Base-by-base conservation (phyloP, 305 asterid genomes). In the Fraxinus paxiana region DNA sequence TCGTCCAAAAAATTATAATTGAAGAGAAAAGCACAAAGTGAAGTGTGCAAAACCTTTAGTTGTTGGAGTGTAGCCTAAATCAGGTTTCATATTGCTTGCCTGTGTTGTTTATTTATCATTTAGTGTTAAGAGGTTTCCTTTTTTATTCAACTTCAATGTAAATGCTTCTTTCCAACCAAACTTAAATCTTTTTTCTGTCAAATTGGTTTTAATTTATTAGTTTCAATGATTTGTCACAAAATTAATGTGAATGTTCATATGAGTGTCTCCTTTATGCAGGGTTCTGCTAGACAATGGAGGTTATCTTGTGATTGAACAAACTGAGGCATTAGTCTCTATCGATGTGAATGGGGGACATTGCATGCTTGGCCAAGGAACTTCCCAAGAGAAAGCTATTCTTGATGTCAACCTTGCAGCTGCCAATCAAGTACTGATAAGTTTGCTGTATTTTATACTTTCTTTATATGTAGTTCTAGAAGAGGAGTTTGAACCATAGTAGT, bases 341-440 rank as follows among this genome's bases (percentile, higher is more conserved):
- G 99, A 96, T 87, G 99, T 96, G 82, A 96, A 96, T 87, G 98
- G 99, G 69, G 99, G 98, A 18, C 98, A 92, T 2, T 94, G 97
- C 86, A 89, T 96, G 96, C 94, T 96, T 82, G 97, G 99, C 81
- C 91, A 96, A 88, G 97, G 98, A 80, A 93, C 94, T 69, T 96
- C 98, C 77, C 97, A 93, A 86, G 98, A 96, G 88, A 92, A 85
- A 51, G 99, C 98, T 83, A 89, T 94, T 88, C 94, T 94, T 82
- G 93, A 93, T 84, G 98, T 94, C 79, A 96, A 96, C 91, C 97
- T 94, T 56, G 93, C 93, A 48, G 99, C 98, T 83, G 97, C 98
- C 77, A 92, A 91, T 87, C 98, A 96, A 84, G 99, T 96, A 94
- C 73, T 69, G 79, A 67, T 79, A 82, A 82, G 26, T 46, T 56